Percentiles rank a stretch among this genome's conserved stretches.
These are phyloP conservation scores for Leccinum aurantiacum DNA, from an alignment of 768 basidiomycete genomes.

Conservation along the genomic window DNA sequence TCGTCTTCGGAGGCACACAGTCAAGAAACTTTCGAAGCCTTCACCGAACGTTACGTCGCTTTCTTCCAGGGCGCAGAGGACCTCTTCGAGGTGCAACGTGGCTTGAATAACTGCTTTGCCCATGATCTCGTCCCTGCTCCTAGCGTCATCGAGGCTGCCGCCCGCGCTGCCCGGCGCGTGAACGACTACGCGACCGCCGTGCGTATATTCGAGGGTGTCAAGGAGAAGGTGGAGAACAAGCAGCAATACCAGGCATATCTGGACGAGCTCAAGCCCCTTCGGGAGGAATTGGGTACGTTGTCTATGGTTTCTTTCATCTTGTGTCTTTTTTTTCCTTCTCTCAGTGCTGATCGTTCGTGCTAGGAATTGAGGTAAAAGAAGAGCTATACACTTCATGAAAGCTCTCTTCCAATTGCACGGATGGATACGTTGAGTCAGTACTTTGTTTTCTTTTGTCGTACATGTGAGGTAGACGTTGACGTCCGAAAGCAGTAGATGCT, in stretches of 20 bases:
- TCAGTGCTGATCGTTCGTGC: background rate
- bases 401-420: constrained; percentile 6
- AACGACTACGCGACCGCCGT: constrained; percentile 98
- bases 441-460: background rate
- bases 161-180: constrained; percentile 85
- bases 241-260: constrained; percentile 92
- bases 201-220: constrained; percentile 91
- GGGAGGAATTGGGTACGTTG: constrained; percentile 84
- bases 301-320: background rate
- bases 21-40: constrained; percentile 91
- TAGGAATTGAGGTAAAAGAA: constrained; percentile 63
- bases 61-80: constrained; percentile 95
- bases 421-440: constrained; percentile 22
- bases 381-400: constrained; percentile 55
- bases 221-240: constrained; percentile 98
- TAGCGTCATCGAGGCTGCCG: constrained; percentile 80
- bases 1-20: constrained; percentile 61
- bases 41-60: constrained; percentile 88
- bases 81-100: constrained; percentile 98
- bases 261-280: constrained; percentile 82
- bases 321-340: background rate
- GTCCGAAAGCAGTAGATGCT: constrained; percentile 26
- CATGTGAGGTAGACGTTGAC: constrained; percentile 1
- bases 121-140: constrained; percentile 94
- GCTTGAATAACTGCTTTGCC: constrained; percentile 99